Evolutionary conservation across 352 stramenopile genomes (phyloP).

Genomic region (Phytophthora fragariae): DNA sequence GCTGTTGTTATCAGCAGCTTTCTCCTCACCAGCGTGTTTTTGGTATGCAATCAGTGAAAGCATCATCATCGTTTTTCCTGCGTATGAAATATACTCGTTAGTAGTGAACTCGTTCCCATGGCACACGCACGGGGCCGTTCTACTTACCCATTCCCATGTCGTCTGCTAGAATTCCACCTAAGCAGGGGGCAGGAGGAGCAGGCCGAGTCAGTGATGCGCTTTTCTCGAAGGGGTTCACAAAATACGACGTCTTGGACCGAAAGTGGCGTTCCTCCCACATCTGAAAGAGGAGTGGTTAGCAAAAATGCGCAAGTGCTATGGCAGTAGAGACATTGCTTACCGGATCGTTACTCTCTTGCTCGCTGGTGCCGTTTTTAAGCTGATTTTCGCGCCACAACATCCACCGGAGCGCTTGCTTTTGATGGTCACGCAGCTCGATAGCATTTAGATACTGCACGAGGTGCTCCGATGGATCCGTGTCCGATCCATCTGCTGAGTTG

Average conservation of each 20-base stretch:
- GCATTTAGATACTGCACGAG: slow-evolving; percentile 60
- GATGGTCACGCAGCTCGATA: slow-evolving; percentile 81
- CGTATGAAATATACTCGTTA: not conserved
- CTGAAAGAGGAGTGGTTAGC: slow-evolving; percentile 40
- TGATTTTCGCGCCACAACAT: slow-evolving; percentile 87
- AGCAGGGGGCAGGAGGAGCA: slow-evolving; percentile 60
- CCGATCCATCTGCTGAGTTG: slow-evolving; percentile 7
- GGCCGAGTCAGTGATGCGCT: slow-evolving; percentile 69
- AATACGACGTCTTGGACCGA: slow-evolving; percentile 60
- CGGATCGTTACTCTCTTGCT: slow-evolving; percentile 51
- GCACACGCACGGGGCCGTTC: not conserved
- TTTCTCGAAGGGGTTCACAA: slow-evolving; percentile 87
- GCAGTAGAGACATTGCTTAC: slow-evolving; percentile 35
- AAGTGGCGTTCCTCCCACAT: slow-evolving; percentile 80
- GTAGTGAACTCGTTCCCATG: no score
- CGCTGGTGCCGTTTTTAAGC: slow-evolving; percentile 24
- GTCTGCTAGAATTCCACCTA: slow-evolving; percentile 89
- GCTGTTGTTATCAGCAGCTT: not conserved
- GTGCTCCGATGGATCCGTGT: slow-evolving; percentile 42
- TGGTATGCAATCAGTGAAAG: slow-evolving; percentile 68
- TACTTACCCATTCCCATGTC: slow-evolving; percentile 92
- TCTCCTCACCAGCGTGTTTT: slow-evolving; percentile 48
- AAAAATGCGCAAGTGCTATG: not conserved
- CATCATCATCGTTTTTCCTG: slow-evolving; percentile 88
- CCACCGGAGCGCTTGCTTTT: slow-evolving; percentile 86